Evolutionary conservation across 352 stramenopile genomes (phyloP), one percentile per base, ranked within the genome.

Genomic region (Phytophthora brassicae): DNA sequence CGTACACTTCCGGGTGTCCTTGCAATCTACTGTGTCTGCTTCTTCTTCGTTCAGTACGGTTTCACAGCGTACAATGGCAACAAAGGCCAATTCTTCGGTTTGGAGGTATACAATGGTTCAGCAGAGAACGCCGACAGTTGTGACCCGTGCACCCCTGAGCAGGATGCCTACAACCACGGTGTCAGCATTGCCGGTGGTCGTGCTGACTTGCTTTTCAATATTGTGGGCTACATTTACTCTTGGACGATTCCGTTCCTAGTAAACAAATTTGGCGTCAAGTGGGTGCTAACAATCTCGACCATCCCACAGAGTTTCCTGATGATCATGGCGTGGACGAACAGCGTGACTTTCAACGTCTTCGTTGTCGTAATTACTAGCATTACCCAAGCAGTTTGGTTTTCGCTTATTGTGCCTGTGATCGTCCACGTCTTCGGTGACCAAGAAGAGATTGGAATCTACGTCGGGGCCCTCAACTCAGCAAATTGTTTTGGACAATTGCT

Each of bases 401-500:
- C 77, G 1, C 57, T 89, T 29, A 59, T 84, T 24, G 78, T 88
- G 52, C 82, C 81, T 0, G 56, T 89, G 0, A 83, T 88, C 14
- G 65, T 90, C 24, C 77, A 89, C 57, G 67, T 88, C 2, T 77
- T 84, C 22, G 81, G 81, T 7, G 48, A 70, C 2, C 67, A 69
- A 0, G 61, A 64, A 8, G 66, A 82, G 12, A 77, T 89, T 17
- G 81, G 81, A 3, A 75, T 90, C 43, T 89, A 83, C 56, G 75
- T 87, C 6, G 81, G 81, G 1, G 79, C 79, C 6, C 60, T 91
- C 51, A 91, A 89, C 66, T 89, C 79, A n/a, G 77, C 81, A 7
- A 84, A 84, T 39, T 88, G 77, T 63, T 69, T 85, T 6, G 82
- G 82, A 5, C 79, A 89, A 28, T 23, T 91, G 13, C 60, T 89